Percentiles rank a stretch among this genome's conserved stretches.
Evolutionary conservation across 225 moss, liverwort and hornwort species (phyloP).

Genomic region (Pseudisothecium myosuroides): DNA sequence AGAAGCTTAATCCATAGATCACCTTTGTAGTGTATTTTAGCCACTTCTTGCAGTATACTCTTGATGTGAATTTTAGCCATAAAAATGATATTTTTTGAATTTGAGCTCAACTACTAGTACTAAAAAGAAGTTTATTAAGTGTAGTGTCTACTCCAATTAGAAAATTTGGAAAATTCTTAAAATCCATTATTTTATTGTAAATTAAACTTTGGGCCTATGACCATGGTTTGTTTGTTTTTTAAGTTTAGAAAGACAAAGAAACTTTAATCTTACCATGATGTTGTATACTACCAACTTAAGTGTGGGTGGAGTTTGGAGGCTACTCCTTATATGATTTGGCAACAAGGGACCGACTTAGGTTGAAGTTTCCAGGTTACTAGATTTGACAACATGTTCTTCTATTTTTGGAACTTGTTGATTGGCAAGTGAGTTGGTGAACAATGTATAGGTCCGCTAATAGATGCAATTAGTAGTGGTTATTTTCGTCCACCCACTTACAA

Average conservation of each 20-base stretch:
- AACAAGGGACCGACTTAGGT: no score
- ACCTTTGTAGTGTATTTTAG: neutral
- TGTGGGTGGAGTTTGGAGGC: no score
- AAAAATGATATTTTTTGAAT: neutral
- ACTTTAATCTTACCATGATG: neutral
- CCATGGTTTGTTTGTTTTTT: neutral
- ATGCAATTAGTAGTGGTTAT: no score
- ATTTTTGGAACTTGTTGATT: no score
- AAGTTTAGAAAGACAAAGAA: neutral
- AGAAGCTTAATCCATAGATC: neutral
- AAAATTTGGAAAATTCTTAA: neutral
- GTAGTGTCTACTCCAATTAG: accelerated
- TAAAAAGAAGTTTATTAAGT: neutral
- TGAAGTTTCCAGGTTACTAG: no score
- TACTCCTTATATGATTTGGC: no score
- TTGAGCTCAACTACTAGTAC: accelerated
- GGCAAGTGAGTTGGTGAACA: no score
- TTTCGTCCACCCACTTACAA: no score
- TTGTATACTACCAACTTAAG: no score
- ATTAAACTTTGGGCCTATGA: neutral
- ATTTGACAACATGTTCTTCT: no score
- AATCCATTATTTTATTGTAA: neutral
- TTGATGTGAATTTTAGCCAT: neutral
- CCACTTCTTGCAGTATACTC: neutral
- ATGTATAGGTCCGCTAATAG: no score